Evolutionary conservation across 2,329 filamentous ascomycete genomes (phyloP).

Genomic region (Cordyceps javanica): DNA sequence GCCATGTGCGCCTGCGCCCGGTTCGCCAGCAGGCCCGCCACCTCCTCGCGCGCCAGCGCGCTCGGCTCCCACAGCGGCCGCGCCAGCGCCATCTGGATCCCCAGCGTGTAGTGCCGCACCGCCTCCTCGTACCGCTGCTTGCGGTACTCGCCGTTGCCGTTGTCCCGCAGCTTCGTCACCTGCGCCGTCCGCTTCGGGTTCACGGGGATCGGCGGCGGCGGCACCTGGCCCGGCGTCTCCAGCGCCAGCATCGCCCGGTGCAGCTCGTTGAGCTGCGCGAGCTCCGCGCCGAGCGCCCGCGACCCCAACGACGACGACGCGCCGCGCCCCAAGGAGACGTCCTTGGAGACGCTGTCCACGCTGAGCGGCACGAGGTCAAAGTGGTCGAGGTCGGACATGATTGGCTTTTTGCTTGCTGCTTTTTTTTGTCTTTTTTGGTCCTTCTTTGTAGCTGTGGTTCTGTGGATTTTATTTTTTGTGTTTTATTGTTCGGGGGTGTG

Average conservation of each 20-base stretch:
- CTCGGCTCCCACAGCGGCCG: slow-evolving; percentile 85
- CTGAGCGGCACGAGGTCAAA: slow-evolving; percentile 79
- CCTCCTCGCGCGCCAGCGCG: slow-evolving; percentile 77
- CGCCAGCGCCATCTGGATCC: slow-evolving; percentile 78
- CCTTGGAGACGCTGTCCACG: slow-evolving; percentile 76
- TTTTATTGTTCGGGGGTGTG: background rate
- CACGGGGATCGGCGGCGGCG: slow-evolving; percentile 81
- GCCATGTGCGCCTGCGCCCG: slow-evolving; percentile 87
- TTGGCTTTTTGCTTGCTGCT: no score
- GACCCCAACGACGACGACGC: no score
- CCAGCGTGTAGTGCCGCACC: slow-evolving; percentile 74
- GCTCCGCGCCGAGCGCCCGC: slow-evolving; percentile 53
- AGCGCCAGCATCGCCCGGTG: slow-evolving; percentile 30
- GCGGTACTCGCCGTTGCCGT: slow-evolving; percentile 76
- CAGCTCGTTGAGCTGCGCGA: slow-evolving; percentile 30
- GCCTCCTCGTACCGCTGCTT: slow-evolving; percentile 71
- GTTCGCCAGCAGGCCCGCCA: slow-evolving; percentile 74
- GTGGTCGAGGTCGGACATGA: slow-evolving; percentile 59
- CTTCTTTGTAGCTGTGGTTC: slow-evolving; percentile 16
- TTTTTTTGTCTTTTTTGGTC: no score
- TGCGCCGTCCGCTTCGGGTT: slow-evolving; percentile 87
- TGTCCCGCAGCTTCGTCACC: slow-evolving; percentile 85
- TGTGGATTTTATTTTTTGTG: background rate
- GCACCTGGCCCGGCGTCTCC: slow-evolving; percentile 56
- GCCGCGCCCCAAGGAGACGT: slow-evolving; percentile 48